A percentile compares a stretch with the other conserved stretches of the same genome.
Conservation (phyloP, 495 filamentous ascomycete species). For the Xylaria castorea region DNA sequence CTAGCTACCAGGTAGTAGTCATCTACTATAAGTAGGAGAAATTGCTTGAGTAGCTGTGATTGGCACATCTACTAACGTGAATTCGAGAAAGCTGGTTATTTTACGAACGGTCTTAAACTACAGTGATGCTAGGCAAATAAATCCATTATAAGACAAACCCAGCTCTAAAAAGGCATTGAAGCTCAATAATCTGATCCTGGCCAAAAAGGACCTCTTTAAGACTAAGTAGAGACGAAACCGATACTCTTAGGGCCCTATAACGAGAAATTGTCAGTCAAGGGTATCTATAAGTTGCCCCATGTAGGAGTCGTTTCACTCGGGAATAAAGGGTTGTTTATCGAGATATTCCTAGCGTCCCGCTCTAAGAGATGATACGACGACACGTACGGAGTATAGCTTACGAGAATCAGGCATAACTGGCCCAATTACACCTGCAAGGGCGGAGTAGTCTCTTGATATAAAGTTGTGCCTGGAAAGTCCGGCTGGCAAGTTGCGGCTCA, state of each 20-base stretch:
- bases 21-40: neutral
- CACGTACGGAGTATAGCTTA: too few relatives aligned
- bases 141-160: too few relatives aligned
- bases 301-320: neutral
- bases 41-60: neutral
- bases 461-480: neutral
- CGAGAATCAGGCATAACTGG: too few relatives aligned
- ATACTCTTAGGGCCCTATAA: neutral
- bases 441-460: neutral
- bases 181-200: neutral
- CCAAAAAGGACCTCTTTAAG: neutral
- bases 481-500: neutral
- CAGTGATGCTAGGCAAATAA: too few relatives aligned
- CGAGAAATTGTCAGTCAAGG: neutral
- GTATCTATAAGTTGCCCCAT: neutral
- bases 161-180: too few relatives aligned
- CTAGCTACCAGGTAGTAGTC: neutral
- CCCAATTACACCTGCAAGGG: neutral
- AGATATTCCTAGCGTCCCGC: neutral
- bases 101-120: neutral
- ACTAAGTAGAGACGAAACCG: neutral
- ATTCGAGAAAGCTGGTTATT: too few relatives aligned
- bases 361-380: neutral
- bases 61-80: neutral
- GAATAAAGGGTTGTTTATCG: neutral